Evolutionary conservation across 2,329 filamentous ascomycete genomes (phyloP).

Genomic region (Dothidotthia symphoricarpi): DNA sequence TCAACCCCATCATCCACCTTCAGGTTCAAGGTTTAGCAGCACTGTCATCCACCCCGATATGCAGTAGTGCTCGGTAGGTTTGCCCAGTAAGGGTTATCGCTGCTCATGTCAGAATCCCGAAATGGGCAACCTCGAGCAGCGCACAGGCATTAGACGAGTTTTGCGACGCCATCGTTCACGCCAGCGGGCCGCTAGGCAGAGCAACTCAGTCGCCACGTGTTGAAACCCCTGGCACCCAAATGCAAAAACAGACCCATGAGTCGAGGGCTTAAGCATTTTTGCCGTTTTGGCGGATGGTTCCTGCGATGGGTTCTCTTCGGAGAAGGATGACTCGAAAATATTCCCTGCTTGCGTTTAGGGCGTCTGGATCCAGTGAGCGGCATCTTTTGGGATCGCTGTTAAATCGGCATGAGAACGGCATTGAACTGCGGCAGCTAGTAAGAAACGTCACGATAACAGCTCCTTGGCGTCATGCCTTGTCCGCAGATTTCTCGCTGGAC

Average conservation of each 20-base stretch:
- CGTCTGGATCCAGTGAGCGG: constrained; percentile 5
- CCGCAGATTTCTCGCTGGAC: too few species aligned
- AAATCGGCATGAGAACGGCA: not conserved
- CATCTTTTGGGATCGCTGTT: constrained; percentile 1
- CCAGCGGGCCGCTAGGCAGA: constrained; percentile 33
- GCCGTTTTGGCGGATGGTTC: constrained; percentile 25
- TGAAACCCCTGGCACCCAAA: constrained; percentile 22
- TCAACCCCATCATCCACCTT: too few species aligned
- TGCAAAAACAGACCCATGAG: constrained; percentile 27
- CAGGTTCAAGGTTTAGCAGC: constrained; percentile 7
- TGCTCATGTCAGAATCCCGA: constrained; percentile 3
- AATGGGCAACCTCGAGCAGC: constrained; percentile 7
- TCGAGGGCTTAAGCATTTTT: constrained; percentile 21
- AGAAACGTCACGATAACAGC: too few species aligned
- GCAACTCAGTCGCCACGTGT: constrained; percentile 35
- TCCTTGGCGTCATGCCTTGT: too few species aligned
- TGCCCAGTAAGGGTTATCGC: constrained; percentile 3
- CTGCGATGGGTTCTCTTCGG: constrained; percentile 12
- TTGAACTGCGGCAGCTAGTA: too few species aligned
- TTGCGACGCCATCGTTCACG: constrained; percentile 25
- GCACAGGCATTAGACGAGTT: constrained; percentile 4
- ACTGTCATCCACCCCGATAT: constrained; percentile 13
- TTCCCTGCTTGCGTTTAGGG: constrained; percentile 12
- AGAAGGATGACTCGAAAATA: constrained; percentile 11
- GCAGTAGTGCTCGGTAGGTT: constrained; percentile 14